Evolutionary conservation across 306 rosid genomes (phyloP).

Genomic region (Cicer bijugum): DNA sequence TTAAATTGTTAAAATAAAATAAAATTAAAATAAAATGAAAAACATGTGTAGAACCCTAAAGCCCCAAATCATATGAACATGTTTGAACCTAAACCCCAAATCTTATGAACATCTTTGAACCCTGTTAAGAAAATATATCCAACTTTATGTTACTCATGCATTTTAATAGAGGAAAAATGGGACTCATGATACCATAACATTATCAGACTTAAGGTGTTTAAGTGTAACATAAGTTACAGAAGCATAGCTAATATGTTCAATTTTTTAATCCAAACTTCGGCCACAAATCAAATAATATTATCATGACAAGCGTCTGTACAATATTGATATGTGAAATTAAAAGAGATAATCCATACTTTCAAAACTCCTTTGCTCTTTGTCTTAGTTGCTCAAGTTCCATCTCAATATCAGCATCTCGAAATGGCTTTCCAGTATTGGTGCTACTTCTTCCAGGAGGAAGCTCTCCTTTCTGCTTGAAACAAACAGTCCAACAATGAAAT

Average conservation of each 20-base stretch:
- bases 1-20: no score
- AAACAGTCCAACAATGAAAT: conserved; percentile 36
- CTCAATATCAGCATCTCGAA: conserved; percentile 84
- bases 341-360: conserved; percentile 38
- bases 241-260: conserved; percentile 36
- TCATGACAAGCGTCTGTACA: conserved; percentile 53
- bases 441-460: conserved; percentile 91
- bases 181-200: conserved; percentile 9
- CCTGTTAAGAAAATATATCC: neutral
- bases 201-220: conserved; percentile 17
- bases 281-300: conserved; percentile 33
- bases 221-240: conserved; percentile 35
- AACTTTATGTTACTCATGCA: neutral
- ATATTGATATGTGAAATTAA: conserved; percentile 41
- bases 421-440: conserved; percentile 59
- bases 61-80: no score
- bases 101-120: no score
- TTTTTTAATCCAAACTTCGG: conserved; percentile 33
- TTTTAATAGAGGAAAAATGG: conserved; percentile 29
- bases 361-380: conserved; percentile 72
- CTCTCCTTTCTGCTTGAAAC: conserved; percentile 78
- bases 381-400: conserved; percentile 81
- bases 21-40: no score
- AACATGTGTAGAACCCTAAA: no score
- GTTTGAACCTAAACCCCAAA: no score